Evolutionary conservation across 1,139 yeast species (phyloP), one percentile per base, ranked within the genome.

Genomic region (Yamadazyma oceani): DNA sequence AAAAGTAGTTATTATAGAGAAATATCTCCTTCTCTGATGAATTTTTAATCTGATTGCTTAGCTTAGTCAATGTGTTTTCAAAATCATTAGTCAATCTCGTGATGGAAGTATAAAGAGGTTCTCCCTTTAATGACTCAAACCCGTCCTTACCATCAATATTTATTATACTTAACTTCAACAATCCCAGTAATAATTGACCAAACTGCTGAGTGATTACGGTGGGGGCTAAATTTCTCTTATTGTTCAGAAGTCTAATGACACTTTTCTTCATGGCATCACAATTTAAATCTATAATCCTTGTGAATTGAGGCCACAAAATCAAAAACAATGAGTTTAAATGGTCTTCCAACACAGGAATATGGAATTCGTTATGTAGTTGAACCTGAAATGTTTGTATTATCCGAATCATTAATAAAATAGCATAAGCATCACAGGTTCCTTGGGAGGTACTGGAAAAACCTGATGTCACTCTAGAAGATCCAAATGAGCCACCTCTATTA

Each of bases 271-370:
- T 65, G 21, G 80, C 75, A 16, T 83, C 88, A 54, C 95, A 83
- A 51, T 89, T 87, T 33, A 76, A 62, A 57, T 89, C 96, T 37
- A 89, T 74, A 28, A 86, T 68, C 35, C 69, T 73, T 51, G 92
- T 95, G 53, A 89, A 85, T 42, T 78, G 80, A 1, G 97, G 96
- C 97, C 97, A 90, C 29, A 90, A 64, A 0, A 73, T 57, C 33
- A 86, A 73, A 42, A 84, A 61, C 44, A 85, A 78, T 10, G 80
- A 70, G 53, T 85, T 83, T 44, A 87, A 66, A 55, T 85, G 86
- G 42, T 79, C 85, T 48, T 85, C 90, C 51, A 87, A 66, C 2
- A 82, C 79, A 0, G 96, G 95, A 3, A 86, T 76, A 61, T 54
- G 95, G 61, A 58, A 75, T 66, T 64, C 75, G 41, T 68, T 73